Conservation (phyloP, 2,329 filamentous ascomycete species). For the Ceratocystis variospora region DNA sequence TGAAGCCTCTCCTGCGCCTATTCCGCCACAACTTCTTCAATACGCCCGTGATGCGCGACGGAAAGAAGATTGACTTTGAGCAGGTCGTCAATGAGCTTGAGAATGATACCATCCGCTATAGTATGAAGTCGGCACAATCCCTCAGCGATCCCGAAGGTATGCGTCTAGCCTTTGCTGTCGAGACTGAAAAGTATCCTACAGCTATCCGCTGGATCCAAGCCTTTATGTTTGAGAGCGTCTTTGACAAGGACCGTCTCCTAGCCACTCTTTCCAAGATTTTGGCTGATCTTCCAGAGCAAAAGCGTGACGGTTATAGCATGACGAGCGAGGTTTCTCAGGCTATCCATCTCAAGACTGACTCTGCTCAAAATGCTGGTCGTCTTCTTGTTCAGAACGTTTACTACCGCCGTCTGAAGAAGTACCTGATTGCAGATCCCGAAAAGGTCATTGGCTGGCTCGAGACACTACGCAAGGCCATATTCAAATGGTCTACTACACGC, state of each 20-base stretch:
- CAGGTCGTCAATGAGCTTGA: conserved; percentile 85
- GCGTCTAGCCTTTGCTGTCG: conserved; percentile 68
- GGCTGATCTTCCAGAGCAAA: conserved; percentile 81
- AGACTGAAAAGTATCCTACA: conserved; percentile 72
- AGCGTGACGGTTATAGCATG: conserved; percentile 68
- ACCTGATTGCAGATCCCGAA: conserved; percentile 63
- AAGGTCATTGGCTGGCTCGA: conserved; percentile 66
- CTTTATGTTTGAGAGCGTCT: conserved; percentile 77
- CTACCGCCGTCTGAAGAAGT: conserved; percentile 68
- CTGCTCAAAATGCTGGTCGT: conserved; percentile 61
- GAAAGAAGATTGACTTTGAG: conserved; percentile 70
- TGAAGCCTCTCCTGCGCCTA: conserved; percentile 70
- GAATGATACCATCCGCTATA: conserved; percentile 76
- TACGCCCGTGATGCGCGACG: conserved; percentile 66
- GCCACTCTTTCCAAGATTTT: conserved; percentile 65
- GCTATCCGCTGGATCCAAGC: conserved; percentile 74
- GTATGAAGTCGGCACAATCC: conserved; percentile 51
- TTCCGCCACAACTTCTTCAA: conserved; percentile 93
- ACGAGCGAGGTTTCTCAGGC: conserved; percentile 55
- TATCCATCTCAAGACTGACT: conserved; percentile 65
- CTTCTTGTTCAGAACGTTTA: conserved; percentile 80
- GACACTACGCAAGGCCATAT: conserved; percentile 58
- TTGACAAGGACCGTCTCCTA: conserved; percentile 55
- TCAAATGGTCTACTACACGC: conserved; percentile 74
- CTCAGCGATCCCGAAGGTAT: conserved; percentile 72